Conservation (phyloP, 2,329 filamentous ascomycete species). For the Pseudogymnoascus sp. region DNA sequence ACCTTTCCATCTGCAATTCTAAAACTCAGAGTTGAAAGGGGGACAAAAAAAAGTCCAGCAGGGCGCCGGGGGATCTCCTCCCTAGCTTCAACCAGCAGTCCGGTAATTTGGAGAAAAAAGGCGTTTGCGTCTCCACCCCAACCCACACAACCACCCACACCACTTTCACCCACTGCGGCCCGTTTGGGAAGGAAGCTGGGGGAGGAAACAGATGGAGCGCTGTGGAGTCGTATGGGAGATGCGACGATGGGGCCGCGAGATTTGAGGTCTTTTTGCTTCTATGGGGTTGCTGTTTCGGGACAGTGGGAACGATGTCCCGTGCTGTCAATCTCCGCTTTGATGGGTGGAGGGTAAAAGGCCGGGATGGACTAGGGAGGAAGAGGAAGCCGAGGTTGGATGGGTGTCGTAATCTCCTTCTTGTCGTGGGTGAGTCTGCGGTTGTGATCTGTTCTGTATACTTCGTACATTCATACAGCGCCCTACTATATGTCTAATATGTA, state of each 20-base stretch:
- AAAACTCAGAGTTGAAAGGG: background rate
- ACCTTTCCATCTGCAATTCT: no score
- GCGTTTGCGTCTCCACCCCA: constrained; percentile 2
- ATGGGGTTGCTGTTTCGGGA: background rate
- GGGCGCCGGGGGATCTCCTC: background rate
- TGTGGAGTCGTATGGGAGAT: background rate
- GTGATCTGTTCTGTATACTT: background rate
- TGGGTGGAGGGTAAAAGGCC: background rate
- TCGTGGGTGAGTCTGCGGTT: background rate
- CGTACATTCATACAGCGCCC: background rate
- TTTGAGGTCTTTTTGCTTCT: background rate
- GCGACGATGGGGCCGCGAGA: background rate
- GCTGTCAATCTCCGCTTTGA: background rate
- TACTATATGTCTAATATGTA: background rate
- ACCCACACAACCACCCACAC: background rate
- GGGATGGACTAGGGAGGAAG: background rate
- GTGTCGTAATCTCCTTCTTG: background rate
- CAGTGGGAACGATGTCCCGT: background rate
- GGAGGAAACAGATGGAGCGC: background rate
- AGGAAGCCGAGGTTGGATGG: background rate
- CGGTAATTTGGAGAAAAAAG: constrained; percentile 1
- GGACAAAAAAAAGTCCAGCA: background rate
- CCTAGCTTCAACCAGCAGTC: constrained; percentile 2
- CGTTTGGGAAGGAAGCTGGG: background rate
- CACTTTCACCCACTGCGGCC: background rate